Evolutionary conservation across 192 early-diverging fungal species (phyloP).

Genomic region (Chytriomyces sp.): DNA sequence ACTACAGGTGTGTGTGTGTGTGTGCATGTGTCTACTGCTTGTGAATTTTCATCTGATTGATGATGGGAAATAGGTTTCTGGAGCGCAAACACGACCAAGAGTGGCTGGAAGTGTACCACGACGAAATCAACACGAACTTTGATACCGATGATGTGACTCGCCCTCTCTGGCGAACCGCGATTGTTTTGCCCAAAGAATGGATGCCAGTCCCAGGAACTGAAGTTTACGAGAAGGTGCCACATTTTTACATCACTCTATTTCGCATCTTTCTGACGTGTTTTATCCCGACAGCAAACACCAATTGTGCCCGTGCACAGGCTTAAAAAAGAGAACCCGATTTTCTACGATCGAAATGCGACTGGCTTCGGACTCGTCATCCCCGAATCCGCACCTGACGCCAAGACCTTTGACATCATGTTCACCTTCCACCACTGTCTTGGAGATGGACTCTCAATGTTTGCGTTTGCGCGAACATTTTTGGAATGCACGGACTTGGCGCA

Average conservation of each 20-base stretch:
- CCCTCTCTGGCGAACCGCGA: conserved; percentile 46
- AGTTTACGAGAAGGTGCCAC: not conserved
- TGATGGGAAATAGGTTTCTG: conserved; percentile 16
- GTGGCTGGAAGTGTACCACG: conserved; percentile 39
- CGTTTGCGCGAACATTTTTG: conserved; percentile 47
- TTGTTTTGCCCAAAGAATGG: conserved; percentile 46
- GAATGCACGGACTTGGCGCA: conserved; percentile 26
- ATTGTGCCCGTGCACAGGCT: conserved; percentile 9
- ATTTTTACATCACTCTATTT: too few relatives aligned
- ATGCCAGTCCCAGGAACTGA: conserved; percentile 32
- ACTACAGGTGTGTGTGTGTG: conserved; percentile 32
- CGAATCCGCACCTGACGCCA: conserved; percentile 1
- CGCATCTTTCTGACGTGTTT: not conserved
- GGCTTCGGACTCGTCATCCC: conserved; percentile 4
- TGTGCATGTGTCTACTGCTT: not conserved
- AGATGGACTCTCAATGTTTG: conserved; percentile 55
- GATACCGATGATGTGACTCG: conserved; percentile 41
- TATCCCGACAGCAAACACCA: conserved; percentile 27
- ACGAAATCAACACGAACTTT: conserved; percentile 52
- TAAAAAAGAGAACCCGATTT: conserved; percentile 21
- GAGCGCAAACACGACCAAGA: conserved; percentile 20
- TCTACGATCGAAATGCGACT: conserved; percentile 2
- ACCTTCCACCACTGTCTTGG: conserved; percentile 60
- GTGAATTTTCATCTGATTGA: not conserved
- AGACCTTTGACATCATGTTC: conserved; percentile 53